A percentile compares a stretch with the other conserved stretches of the same genome.
phyloP scores from a whole-genome alignment of 768 basidiomycete genomes.

The Xanthoconium purpureum region DNA sequence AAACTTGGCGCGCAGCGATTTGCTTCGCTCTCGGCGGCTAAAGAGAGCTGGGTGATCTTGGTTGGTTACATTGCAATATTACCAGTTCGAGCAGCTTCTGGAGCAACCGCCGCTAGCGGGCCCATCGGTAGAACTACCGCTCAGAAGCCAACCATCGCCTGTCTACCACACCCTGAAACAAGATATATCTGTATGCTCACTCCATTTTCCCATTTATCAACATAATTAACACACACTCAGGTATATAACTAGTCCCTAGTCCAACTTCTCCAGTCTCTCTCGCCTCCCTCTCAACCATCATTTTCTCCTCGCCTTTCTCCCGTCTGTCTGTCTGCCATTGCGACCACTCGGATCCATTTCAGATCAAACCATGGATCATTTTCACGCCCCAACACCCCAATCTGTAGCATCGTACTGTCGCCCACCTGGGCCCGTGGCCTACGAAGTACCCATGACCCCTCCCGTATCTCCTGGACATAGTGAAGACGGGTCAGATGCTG shows the following conservation, averaged over 20 bases:
- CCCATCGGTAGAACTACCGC: neutral
- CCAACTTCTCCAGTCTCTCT: slow-evolving; percentile 1
- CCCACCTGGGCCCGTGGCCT: slow-evolving; percentile 43
- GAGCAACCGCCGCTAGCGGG: slow-evolving; percentile 9
- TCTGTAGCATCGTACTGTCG: slow-evolving; percentile 27
- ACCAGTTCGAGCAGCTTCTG: slow-evolving; percentile 12
- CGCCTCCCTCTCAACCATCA: neutral
- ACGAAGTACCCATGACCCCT: slow-evolving; percentile 66
- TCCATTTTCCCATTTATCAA: neutral
- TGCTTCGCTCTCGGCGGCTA: no score
- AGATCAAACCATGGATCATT: slow-evolving; percentile 25
- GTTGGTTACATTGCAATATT: slow-evolving; percentile 7
- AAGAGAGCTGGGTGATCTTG: neutral
- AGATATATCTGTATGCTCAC: slow-evolving; percentile 12
- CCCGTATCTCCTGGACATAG: slow-evolving; percentile 61
- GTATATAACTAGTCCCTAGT: slow-evolving; percentile 8
- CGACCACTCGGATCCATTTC: neutral
- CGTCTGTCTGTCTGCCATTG: neutral
- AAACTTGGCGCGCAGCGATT: neutral
- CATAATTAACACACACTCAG: slow-evolving; percentile 1
- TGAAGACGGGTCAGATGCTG: slow-evolving; percentile 33
- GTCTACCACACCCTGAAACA: slow-evolving; percentile 9
- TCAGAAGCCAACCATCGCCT: slow-evolving; percentile 2
- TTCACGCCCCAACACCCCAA: slow-evolving; percentile 21
- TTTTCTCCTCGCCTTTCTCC: neutral